Evolutionary conservation across 192 early-diverging fungal genomes (phyloP).

Genomic region (Linderina pennispora): DNA sequence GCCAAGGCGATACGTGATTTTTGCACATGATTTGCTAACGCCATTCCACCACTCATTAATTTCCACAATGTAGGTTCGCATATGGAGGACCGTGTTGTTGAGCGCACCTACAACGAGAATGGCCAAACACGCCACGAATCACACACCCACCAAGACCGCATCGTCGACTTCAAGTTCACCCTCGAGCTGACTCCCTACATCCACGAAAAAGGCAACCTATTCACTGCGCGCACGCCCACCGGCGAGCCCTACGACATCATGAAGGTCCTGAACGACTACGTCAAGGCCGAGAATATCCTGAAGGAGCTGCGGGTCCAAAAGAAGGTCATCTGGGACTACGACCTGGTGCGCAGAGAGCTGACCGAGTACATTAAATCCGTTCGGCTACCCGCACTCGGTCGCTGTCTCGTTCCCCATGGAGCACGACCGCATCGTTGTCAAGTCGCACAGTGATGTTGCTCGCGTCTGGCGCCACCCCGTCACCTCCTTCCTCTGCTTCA

Average conservation of each 20-base stretch:
- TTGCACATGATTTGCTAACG: no score
- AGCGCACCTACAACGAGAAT: constrained; percentile 2
- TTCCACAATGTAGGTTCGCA: constrained; percentile 22
- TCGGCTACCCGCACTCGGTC: constrained; percentile 40
- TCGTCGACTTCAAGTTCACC: constrained; percentile 36
- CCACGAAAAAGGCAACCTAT: constrained; percentile 30
- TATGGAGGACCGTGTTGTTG: constrained; percentile 5
- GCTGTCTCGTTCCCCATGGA: constrained; percentile 32
- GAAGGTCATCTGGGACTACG: constrained; percentile 47
- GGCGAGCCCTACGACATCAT: constrained; percentile 33
- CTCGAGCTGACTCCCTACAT: constrained; percentile 40
- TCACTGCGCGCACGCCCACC: constrained; percentile 12
- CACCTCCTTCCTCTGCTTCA: constrained; percentile 28
- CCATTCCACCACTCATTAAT: no score
- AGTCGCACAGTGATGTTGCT: constrained; percentile 13
- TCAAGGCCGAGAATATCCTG: constrained; percentile 19
- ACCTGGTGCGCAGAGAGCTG: constrained; percentile 22
- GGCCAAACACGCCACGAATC: constrained; percentile 7
- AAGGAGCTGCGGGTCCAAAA: constrained; percentile 38
- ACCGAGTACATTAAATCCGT: constrained; percentile 4
- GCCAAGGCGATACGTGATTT: background rate
- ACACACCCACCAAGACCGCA: constrained; percentile 11
- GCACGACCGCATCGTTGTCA: constrained; percentile 22
- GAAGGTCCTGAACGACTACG: constrained; percentile 22
- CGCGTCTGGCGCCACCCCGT: constrained; percentile 33